Conservation (phyloP, 78 protist genomes). For the Acrasis kona region DNA sequence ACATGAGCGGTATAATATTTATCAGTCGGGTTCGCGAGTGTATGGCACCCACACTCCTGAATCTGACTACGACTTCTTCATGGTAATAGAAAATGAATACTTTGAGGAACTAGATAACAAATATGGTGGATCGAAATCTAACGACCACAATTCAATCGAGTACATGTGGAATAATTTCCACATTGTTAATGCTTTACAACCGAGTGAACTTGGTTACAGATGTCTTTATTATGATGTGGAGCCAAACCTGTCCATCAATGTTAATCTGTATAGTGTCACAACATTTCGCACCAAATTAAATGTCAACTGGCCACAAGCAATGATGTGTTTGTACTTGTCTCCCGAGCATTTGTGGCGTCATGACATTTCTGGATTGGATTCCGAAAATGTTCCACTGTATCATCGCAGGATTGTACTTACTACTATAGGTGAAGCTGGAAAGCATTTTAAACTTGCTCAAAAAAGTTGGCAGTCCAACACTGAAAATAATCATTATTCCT, state of each 20-base stretch:
- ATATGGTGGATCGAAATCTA: too few relatives aligned
- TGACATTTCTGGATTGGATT: neutral
- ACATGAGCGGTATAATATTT: neutral
- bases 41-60: neutral
- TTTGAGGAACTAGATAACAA: neutral
- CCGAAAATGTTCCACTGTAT: too few relatives aligned
- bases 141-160: too few relatives aligned
- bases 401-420: neutral
- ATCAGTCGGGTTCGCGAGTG: neutral
- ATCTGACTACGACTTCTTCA: neutral
- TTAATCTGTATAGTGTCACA: neutral
- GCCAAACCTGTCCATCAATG: neutral
- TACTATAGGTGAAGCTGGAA: neutral
- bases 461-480: neutral
- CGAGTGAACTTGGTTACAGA: neutral
- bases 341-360: neutral
- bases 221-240: conserved; percentile 1
- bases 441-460: neutral
- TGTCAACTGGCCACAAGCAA: neutral
- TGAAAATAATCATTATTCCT: neutral
- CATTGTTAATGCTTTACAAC: too few relatives aligned
- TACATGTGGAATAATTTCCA: too few relatives aligned
- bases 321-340: neutral
- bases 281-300: neutral
- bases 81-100: neutral